A percentile compares a stretch with the other conserved stretches of the same genome.
phyloP scores from a whole-genome alignment of 495 filamentous ascomycete species.

The Penicillium crystallinum region DNA sequence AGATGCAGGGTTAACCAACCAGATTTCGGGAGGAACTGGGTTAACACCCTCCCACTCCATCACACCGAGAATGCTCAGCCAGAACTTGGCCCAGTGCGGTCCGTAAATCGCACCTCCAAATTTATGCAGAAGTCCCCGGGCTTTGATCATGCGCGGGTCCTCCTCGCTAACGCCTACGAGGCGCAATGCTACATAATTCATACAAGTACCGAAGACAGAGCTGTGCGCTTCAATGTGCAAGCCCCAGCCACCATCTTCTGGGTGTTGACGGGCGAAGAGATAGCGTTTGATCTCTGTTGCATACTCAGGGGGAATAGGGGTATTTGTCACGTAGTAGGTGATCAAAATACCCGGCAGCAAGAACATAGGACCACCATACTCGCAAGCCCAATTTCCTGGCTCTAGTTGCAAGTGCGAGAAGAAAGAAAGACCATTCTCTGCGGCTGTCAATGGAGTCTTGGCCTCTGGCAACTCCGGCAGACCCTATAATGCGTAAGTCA shows the following conservation, averaged over 20 bases:
- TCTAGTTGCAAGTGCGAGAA: conserved; percentile 85
- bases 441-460: conserved; percentile 68
- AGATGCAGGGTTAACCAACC: conserved; percentile 42
- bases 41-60: conserved; percentile 90
- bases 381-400: conserved; percentile 91
- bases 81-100: conserved; percentile 95
- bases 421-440: conserved; percentile 79
- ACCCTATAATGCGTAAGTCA: conserved; percentile 41
- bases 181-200: conserved; percentile 85
- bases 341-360: conserved; percentile 81
- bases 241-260: conserved; percentile 92
- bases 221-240: conserved; percentile 95
- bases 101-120: conserved; percentile 80
- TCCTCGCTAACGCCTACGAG: conserved; percentile 86
- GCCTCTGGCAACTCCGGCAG: conserved; percentile 66
- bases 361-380: conserved; percentile 91
- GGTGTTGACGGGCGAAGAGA: conserved; percentile 79
- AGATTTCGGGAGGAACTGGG: conserved; percentile 86
- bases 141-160: conserved; percentile 80
- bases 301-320: conserved; percentile 74
- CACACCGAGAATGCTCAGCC: conserved; percentile 78
- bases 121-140: conserved; percentile 73
- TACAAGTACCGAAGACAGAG: conserved; percentile 79
- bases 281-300: conserved; percentile 90
- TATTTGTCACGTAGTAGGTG: conserved; percentile 87